Conservation (phyloP, 371 early-diverging fungal species). For the Actinomucor elegans region DNA sequence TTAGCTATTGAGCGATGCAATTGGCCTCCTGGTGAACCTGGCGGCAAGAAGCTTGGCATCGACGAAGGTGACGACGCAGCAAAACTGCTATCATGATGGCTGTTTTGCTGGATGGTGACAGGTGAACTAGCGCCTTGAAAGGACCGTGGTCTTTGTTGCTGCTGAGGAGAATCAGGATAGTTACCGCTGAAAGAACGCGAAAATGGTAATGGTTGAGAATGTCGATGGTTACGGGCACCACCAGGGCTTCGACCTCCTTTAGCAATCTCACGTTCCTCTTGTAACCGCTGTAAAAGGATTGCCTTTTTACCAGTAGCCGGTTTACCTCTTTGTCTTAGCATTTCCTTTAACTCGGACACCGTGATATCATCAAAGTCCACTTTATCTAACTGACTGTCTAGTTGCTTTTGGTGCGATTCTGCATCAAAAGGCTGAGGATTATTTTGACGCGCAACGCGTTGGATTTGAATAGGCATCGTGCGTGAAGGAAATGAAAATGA, state of each 20-base stretch:
- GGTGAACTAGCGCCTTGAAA: conserved; percentile 12
- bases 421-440: conserved; percentile 34
- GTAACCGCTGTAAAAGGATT: conserved; percentile 57
- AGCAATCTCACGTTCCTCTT: conserved; percentile 52
- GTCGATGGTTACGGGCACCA: conserved; percentile 5
- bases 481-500: conserved; percentile 26
- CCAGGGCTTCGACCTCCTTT: conserved; percentile 8
- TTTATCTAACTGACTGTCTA: conserved; percentile 65
- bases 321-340: conserved; percentile 69
- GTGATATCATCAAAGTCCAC: conserved; percentile 79
- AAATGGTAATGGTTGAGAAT: conserved; percentile 25
- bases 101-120: neutral
- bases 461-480: conserved; percentile 46
- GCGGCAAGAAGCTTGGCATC: conserved; percentile 1
- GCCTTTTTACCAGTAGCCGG: conserved; percentile 77
- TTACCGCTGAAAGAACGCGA: neutral
- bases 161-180: neutral
- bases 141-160: conserved; percentile 6
- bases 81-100: conserved; percentile 3
- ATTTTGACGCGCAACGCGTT: conserved; percentile 28
- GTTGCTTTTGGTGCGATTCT: conserved; percentile 47
- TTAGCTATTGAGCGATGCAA: conserved; percentile 27
- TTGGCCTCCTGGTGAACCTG: conserved; percentile 29
- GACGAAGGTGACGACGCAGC: conserved; percentile 24
- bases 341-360: conserved; percentile 74